Conservation (phyloP, 2,329 filamentous ascomycete genomes). For the Plectosphaerella cucumerina region DNA sequence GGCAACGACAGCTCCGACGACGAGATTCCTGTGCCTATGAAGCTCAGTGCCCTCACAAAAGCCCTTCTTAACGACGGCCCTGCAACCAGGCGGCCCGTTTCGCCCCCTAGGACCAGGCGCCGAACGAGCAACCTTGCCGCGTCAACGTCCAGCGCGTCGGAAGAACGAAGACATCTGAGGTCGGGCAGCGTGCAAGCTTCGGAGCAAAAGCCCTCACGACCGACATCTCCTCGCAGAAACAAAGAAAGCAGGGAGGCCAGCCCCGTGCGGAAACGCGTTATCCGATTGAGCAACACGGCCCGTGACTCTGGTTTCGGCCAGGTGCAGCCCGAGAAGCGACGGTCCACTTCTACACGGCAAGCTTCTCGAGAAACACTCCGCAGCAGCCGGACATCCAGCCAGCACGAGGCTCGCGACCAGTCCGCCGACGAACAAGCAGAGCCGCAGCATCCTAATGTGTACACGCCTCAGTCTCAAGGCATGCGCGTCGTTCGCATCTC, state of each 20-base stretch:
- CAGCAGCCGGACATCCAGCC: slow-evolving; percentile 26
- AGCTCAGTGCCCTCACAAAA: slow-evolving; percentile 88
- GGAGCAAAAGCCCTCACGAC: slow-evolving; percentile 31
- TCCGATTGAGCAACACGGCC: slow-evolving; percentile 50
- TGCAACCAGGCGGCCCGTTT: slow-evolving; percentile 33
- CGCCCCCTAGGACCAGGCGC: slow-evolving; percentile 44
- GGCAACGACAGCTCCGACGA: slow-evolving; percentile 91
- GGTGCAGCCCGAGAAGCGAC: slow-evolving; percentile 35
- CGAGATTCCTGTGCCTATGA: slow-evolving; percentile 86
- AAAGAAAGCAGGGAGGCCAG: slow-evolving; percentile 48
- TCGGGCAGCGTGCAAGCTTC: slow-evolving; percentile 42
- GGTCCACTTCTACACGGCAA: slow-evolving; percentile 33
- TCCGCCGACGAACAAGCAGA: slow-evolving; percentile 32
- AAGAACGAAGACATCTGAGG: slow-evolving; percentile 41
- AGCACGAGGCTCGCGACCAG: slow-evolving; percentile 36
- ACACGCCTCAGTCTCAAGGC: slow-evolving; percentile 46
- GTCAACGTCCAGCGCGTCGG: slow-evolving; percentile 36
- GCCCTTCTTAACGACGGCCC: slow-evolving; percentile 68
- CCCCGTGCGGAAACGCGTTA: slow-evolving; percentile 52
- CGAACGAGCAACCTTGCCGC: slow-evolving; percentile 42
- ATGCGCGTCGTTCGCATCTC: slow-evolving; percentile 52
- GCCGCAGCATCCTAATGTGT: slow-evolving; percentile 35
- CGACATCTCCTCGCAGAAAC: slow-evolving; percentile 39
- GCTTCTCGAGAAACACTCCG: background rate
- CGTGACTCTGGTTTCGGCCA: slow-evolving; percentile 33